These are phyloP conservation scores for Globisporangium splendens DNA, from an alignment of 352 stramenopile genomes.

Conservation along the genomic window DNA sequence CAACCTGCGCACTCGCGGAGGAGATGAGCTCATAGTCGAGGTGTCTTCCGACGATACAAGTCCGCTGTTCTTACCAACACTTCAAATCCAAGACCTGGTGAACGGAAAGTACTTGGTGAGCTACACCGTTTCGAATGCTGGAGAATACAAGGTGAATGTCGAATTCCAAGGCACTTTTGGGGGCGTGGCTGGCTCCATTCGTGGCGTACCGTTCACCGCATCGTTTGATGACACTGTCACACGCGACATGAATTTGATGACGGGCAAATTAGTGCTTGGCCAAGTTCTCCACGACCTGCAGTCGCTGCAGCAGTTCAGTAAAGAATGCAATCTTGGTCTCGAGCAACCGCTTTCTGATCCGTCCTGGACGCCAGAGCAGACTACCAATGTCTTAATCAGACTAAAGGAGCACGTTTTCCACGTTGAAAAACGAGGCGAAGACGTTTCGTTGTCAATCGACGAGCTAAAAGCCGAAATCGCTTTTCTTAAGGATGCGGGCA, in stretches of 20 bases:
- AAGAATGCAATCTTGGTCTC: slow-evolving; percentile 67
- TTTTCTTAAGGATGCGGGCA: slow-evolving; percentile 61
- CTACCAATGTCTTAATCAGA: slow-evolving; percentile 57
- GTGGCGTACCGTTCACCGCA: slow-evolving; percentile 87
- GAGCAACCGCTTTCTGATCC: slow-evolving; percentile 65
- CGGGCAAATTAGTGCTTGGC: slow-evolving; percentile 74
- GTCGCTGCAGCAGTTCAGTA: slow-evolving; percentile 48
- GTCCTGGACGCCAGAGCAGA: slow-evolving; percentile 53
- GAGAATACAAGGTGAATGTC: slow-evolving; percentile 85
- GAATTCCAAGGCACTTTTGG: slow-evolving; percentile 93
- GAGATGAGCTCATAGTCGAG: slow-evolving; percentile 90
- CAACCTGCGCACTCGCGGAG: slow-evolving; percentile 85
- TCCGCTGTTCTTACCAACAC: slow-evolving; percentile 49
- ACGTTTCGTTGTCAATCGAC: slow-evolving; percentile 60
- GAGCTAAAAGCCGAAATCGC: slow-evolving; percentile 59
- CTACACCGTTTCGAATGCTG: slow-evolving; percentile 80
- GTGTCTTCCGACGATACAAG: slow-evolving; percentile 44
- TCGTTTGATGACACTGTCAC: slow-evolving; percentile 78
- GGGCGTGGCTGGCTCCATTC: slow-evolving; percentile 81
- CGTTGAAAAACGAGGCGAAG: slow-evolving; percentile 70
- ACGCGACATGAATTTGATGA: slow-evolving; percentile 80
- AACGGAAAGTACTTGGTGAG: slow-evolving; percentile 94
- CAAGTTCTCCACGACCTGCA: slow-evolving; percentile 68
- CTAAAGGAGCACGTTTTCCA: slow-evolving; percentile 79
- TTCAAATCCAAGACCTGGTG: slow-evolving; percentile 80